Conservation (phyloP, 1,139 yeast species). For the Sporopachydermia cereana region DNA sequence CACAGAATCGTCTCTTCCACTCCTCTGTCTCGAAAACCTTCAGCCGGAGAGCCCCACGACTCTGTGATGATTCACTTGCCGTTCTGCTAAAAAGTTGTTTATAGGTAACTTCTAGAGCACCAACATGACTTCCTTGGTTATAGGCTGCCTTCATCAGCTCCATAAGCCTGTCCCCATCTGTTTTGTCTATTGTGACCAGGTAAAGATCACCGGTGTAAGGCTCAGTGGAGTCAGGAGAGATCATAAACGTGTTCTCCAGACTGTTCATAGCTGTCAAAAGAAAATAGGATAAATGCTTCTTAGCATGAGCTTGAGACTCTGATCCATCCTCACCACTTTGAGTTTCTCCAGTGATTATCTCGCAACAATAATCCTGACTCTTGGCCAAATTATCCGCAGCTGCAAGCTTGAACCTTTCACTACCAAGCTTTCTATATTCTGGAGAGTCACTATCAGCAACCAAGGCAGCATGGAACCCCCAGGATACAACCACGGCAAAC, state of each 20-base stretch:
- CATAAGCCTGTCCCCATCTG: constrained; percentile 31
- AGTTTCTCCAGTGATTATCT: constrained; percentile 17
- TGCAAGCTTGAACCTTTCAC: constrained; percentile 57
- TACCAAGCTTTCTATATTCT: constrained; percentile 51
- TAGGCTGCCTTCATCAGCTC: constrained; percentile 51
- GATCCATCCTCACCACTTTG: constrained; percentile 10
- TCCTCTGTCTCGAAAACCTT: constrained; percentile 10
- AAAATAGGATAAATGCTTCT: constrained; percentile 53
- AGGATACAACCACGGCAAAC: constrained; percentile 63
- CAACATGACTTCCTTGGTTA: constrained; percentile 41
- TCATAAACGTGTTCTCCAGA: constrained; percentile 57
- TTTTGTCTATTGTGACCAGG: constrained; percentile 40
- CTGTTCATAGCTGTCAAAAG: constrained; percentile 48
- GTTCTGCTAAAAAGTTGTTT: constrained; percentile 10
- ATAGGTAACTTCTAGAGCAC: constrained; percentile 25
- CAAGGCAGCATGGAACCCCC: constrained; percentile 80
- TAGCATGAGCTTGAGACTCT: constrained; percentile 14
- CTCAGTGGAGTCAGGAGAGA: constrained; percentile 60
- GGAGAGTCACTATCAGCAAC: constrained; percentile 72
- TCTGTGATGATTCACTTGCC: neutral
- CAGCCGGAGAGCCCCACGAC: constrained; percentile 8
- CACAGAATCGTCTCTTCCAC: constrained; percentile 23
- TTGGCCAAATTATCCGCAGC: constrained; percentile 41
- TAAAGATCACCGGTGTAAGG: constrained; percentile 36
- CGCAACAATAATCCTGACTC: constrained; percentile 41